These are phyloP conservation scores for Cladosporium velox DNA, from an alignment of 2,329 filamentous ascomycete species.

Conservation along the genomic window DNA sequence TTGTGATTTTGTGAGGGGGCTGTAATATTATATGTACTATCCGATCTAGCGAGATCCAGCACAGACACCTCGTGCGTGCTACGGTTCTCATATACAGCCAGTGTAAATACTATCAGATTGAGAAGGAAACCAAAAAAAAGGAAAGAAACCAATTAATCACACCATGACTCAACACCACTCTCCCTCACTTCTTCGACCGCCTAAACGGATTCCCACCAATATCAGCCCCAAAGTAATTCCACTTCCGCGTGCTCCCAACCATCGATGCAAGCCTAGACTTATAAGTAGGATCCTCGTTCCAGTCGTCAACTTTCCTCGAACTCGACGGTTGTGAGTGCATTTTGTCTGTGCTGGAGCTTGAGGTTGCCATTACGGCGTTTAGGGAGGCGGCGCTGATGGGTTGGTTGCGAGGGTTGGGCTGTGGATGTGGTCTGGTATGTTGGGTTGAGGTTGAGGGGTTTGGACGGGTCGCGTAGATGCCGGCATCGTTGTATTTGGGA, in stretches of 20 bases:
- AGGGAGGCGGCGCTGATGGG: neutral
- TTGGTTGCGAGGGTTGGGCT: neutral
- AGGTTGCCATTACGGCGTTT: neutral
- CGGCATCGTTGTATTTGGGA: slow-evolving; percentile 19
- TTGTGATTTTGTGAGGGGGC: neutral
- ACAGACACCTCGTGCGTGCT: neutral
- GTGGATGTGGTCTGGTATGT: neutral
- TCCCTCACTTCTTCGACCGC: neutral
- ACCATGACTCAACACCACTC: neutral
- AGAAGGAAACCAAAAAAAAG: neutral
- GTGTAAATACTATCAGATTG: neutral
- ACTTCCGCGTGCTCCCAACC: neutral
- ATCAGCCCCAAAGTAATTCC: slow-evolving; percentile 1
- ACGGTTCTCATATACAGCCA: neutral
- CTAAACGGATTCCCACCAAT: neutral
- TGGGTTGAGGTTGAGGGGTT: neutral
- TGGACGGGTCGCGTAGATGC: neutral
- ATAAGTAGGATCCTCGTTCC: slow-evolving; percentile 1
- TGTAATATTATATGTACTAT: neutral
- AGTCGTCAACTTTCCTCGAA: neutral
- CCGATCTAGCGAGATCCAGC: neutral
- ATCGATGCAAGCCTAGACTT: neutral
- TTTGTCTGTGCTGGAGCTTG: slow-evolving; percentile 1
- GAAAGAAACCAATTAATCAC: neutral
- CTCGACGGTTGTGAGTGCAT: neutral